Percentiles rank a stretch among this genome's conserved stretches.
These are phyloP conservation scores for Diplosphaera chodatii DNA, from an alignment of 139 green algal species.

Conservation along the genomic window DNA sequence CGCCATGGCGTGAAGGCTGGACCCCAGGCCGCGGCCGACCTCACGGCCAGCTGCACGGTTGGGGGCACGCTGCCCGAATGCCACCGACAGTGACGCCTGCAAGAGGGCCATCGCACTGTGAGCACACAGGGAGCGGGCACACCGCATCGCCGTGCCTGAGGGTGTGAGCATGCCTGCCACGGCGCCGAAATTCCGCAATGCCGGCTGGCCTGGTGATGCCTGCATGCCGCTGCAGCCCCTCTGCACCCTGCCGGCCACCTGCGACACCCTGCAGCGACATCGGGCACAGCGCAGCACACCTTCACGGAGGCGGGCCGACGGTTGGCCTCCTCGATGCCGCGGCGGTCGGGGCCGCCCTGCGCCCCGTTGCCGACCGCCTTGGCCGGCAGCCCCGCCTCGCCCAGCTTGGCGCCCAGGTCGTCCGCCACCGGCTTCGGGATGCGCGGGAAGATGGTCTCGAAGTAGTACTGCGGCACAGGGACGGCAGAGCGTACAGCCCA, in stretches of 20 bases:
- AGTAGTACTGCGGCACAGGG: conserved; percentile 81
- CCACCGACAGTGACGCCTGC: conserved; percentile 77
- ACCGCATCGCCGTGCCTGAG: too few relatives aligned
- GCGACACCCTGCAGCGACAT: too few relatives aligned
- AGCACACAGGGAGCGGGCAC: too few relatives aligned
- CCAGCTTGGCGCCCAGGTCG: conserved; percentile 59
- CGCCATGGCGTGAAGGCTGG: conserved; percentile 35
- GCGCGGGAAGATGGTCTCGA: conserved; percentile 94
- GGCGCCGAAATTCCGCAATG: too few relatives aligned
- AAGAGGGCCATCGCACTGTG: not conserved
- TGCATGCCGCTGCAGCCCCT: too few relatives aligned
- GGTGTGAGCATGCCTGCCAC: not conserved
- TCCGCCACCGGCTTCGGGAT: conserved; percentile 86
- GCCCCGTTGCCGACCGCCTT: conserved; percentile 73
- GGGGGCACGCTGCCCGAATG: conserved; percentile 85
- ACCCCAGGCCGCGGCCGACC: conserved; percentile 43
- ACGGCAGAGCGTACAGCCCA: not conserved
- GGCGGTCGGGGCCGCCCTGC: conserved; percentile 61
- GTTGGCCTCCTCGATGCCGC: conserved; percentile 61
- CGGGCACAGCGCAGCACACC: not conserved
- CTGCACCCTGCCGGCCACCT: too few relatives aligned
- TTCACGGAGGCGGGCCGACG: conserved; percentile 85
- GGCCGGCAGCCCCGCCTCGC: conserved; percentile 55
- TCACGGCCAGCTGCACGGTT: conserved; percentile 70
- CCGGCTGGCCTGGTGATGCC: too few relatives aligned